Conservation (phyloP, 768 basidiomycete genomes). For the Boletus subcaerulescens region DNA sequence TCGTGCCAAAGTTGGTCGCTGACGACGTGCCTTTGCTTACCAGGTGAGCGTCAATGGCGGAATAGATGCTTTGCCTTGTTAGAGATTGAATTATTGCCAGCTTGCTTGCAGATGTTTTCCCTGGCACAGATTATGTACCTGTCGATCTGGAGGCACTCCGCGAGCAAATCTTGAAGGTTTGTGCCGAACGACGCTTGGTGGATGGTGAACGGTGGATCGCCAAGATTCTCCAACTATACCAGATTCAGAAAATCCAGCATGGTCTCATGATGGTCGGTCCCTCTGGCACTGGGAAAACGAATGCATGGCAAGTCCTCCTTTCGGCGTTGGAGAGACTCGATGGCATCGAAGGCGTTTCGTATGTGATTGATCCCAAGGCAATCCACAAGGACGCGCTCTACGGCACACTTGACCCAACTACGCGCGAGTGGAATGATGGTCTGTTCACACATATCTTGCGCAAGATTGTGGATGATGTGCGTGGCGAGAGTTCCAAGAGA, state of each 20-base stretch:
- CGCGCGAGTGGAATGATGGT: conserved; percentile 99
- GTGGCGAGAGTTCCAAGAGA: conserved; percentile 92
- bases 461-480: conserved; percentile 97
- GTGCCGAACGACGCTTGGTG: conserved; percentile 80
- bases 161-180: conserved; percentile 84
- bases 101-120: conserved; percentile 94
- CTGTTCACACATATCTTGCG: conserved; percentile 96
- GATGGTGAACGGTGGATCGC: conserved; percentile 86
- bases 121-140: conserved; percentile 87
- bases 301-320: conserved; percentile 94
- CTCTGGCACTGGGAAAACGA: conserved; percentile 94
- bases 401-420: conserved; percentile 94
- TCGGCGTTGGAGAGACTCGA: conserved; percentile 88
- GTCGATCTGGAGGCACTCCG: conserved; percentile 84
- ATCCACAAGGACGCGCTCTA: conserved; percentile 99
- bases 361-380: conserved; percentile 98
- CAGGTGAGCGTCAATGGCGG: conserved; percentile 50
- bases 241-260: conserved; percentile 99
- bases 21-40: conserved; percentile 95
- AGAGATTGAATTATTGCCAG: conserved; percentile 37
- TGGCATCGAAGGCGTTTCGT: conserved; percentile 87
- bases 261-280: conserved; percentile 99
- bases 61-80: background rate
- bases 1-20: conserved; percentile 96
- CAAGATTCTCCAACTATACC: conserved; percentile 97